These are phyloP conservation scores for Trichoderma virens DNA, from an alignment of 495 filamentous ascomycete species.

Conservation along the genomic window DNA sequence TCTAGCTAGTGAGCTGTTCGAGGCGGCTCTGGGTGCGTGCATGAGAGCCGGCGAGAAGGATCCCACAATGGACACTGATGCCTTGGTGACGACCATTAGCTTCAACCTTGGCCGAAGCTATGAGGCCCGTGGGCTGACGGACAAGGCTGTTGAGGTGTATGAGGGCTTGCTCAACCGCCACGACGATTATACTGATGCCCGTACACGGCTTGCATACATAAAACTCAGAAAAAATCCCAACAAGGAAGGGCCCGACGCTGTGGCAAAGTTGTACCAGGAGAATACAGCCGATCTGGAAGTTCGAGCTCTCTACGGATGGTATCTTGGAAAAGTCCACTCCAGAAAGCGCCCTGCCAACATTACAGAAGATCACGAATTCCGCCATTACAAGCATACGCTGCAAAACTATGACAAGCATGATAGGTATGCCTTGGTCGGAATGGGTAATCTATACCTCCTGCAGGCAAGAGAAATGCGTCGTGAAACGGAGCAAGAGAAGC, in stretches of 20 bases:
- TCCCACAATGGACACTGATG: conserved; percentile 69
- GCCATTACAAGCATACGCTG: conserved; percentile 92
- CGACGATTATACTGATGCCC: conserved; percentile 84
- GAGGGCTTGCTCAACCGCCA: conserved; percentile 75
- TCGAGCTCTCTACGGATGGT: conserved; percentile 89
- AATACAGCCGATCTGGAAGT: conserved; percentile 82
- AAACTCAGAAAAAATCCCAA: conserved; percentile 72
- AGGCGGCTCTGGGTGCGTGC: conserved; percentile 80
- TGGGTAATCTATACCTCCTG: conserved; percentile 87
- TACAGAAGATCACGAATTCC: conserved; percentile 80
- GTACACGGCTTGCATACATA: conserved; percentile 81
- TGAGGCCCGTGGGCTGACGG: conserved; percentile 70
- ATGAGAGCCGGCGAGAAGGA: conserved; percentile 63
- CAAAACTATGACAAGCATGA: conserved; percentile 96
- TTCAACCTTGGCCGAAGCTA: conserved; percentile 97
- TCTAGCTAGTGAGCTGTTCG: conserved; percentile 76
- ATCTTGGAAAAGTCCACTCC: conserved; percentile 63
- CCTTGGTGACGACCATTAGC: conserved; percentile 84
- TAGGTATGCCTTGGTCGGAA: conserved; percentile 84
- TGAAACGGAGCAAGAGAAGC: conserved; percentile 79
- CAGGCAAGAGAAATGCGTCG: conserved; percentile 89
- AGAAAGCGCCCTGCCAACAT: conserved; percentile 74
- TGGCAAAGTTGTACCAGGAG: conserved; percentile 71
- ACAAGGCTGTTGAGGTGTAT: conserved; percentile 81
- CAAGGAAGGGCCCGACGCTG: conserved; percentile 76